A percentile compares a stretch with the other conserved stretches of the same genome.
phyloP scores from a whole-genome alignment of 1,284 basidiomycete species.

The Lentinula novae-zelandiae region DNA sequence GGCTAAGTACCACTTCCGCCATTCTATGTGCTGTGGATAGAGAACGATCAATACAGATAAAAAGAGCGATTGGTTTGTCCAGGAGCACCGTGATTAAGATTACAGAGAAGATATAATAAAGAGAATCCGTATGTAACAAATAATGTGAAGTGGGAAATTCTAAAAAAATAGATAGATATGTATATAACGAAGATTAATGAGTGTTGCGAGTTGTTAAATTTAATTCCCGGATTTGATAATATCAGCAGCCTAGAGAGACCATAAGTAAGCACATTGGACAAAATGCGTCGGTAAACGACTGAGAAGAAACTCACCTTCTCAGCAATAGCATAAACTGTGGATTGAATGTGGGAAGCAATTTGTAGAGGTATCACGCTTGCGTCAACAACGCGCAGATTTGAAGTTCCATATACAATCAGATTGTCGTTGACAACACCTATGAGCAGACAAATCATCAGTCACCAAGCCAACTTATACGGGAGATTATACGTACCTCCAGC shows the following conservation, averaged over 20 bases:
- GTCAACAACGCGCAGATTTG: constrained; percentile 7
- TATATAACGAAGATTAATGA: neutral
- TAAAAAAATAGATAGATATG: neutral
- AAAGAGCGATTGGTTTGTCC: neutral
- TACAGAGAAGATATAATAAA: neutral
- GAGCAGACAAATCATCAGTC: neutral
- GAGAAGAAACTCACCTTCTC: neutral
- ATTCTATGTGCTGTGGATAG: neutral
- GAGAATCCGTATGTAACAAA: neutral
- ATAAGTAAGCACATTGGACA: neutral
- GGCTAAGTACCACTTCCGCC: neutral
- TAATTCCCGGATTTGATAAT: constrained; percentile 1
- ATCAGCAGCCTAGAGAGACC: neutral
- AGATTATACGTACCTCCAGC: neutral
- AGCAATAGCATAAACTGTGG: constrained; percentile 6
- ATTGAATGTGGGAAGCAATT: constrained; percentile 6
- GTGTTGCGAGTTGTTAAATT: neutral
- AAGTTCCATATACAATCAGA: constrained; percentile 7
- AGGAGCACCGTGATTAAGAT: neutral
- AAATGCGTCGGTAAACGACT: neutral
- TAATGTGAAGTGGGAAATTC: neutral
- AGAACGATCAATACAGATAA: neutral
- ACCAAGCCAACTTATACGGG: neutral
- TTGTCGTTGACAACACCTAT: constrained; percentile 1
- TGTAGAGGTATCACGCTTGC: constrained; percentile 6